Base-by-base conservation (phyloP, 2,329 filamentous ascomycete species). In the Talaromyces sp. region DNA sequence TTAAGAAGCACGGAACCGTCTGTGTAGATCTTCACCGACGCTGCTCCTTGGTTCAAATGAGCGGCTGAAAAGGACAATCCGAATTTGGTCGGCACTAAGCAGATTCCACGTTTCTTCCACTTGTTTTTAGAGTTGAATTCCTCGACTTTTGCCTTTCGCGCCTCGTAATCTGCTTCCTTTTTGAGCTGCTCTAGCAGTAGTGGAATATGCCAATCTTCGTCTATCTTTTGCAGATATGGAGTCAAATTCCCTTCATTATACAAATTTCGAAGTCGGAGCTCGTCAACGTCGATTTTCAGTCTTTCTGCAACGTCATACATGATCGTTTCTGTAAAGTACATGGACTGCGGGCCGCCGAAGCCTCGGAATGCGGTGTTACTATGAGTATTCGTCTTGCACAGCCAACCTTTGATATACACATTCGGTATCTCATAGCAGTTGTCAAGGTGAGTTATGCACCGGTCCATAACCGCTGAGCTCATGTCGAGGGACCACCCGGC, bases 321-420 rank as follows among this genome's bases (percentile, higher is more conserved):
- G 76, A 89, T 96, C 6, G 84, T 88, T 76, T 99, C 95, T 3
- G 88, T 87, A 65, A 98, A 92, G 77, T 97, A 99, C 81, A 98
- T 88, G 64, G 95, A 95, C 74, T 99, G 95, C 0, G 95, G 95
- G 0, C 95, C 95, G 65, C 95, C 95, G 68, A 98, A 99, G 0
- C 95, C 95, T 67, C 95, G 89, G 84, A 99, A 99, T 0, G 95
- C 95, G 5, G 93, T 96, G 77, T 99, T 99, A 0, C 92, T 96
- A 73, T 98, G 92, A 0, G 95, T 99, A 74, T 99, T 99, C 0
- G 95, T 98, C 79, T 90, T 96, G 79, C 92, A 96, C 40, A 96
- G 78, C 42, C 91, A 87, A 6, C 95, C 95, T 14, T 92, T 88
- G 16, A 98, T 87, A 68, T 90, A 78, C n/a, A 96, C 82, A 69